These are phyloP conservation scores for Neopestalotiopsis clavispora DNA, from an alignment of 2,329 filamentous ascomycete genomes.

Conservation along the genomic window DNA sequence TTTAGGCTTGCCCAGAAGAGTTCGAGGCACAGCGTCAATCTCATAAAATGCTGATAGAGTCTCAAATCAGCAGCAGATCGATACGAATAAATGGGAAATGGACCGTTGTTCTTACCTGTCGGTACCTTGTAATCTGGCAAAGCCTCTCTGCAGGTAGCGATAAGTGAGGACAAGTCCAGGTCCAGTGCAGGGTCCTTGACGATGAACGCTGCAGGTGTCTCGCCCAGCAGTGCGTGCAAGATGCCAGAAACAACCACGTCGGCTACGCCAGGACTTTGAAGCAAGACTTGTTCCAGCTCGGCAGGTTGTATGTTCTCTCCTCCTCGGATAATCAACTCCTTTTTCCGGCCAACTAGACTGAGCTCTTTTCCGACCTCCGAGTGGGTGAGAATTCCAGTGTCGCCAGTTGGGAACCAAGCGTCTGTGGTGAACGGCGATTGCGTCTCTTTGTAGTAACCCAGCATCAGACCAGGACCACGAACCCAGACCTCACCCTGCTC, in stretches of 20 bases:
- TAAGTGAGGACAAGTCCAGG: conserved; percentile 6
- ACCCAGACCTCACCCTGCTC: conserved; percentile 13
- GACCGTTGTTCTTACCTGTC: not conserved
- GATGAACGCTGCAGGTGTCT: conserved; percentile 14
- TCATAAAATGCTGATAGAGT: conserved; percentile 10
- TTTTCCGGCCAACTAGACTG: conserved; percentile 6
- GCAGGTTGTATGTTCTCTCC: conserved; percentile 14
- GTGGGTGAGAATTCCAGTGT: conserved; percentile 4
- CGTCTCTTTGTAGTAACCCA: conserved; percentile 6
- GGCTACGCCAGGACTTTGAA: conserved; percentile 8
- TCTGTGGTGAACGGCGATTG: conserved; percentile 6
- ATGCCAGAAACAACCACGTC: conserved; percentile 6
- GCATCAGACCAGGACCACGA: conserved; percentile 10
- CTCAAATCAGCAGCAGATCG: not conserved
- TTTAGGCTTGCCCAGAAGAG: conserved; percentile 8
- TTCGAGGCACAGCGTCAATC: conserved; percentile 12
- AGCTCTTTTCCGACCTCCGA: not conserved
- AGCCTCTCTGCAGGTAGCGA: conserved; percentile 5
- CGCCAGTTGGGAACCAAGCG: conserved; percentile 13
- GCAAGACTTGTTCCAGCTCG: conserved; percentile 11
- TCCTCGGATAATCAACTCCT: conserved; percentile 12
- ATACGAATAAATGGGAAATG: not conserved
- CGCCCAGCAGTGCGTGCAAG: conserved; percentile 1
- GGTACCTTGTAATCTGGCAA: conserved; percentile 15
- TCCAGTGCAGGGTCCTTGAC: conserved; percentile 11